Base-by-base conservation (phyloP, 2,329 filamentous ascomycete species). In the Aphanoascus verrucosus region DNA sequence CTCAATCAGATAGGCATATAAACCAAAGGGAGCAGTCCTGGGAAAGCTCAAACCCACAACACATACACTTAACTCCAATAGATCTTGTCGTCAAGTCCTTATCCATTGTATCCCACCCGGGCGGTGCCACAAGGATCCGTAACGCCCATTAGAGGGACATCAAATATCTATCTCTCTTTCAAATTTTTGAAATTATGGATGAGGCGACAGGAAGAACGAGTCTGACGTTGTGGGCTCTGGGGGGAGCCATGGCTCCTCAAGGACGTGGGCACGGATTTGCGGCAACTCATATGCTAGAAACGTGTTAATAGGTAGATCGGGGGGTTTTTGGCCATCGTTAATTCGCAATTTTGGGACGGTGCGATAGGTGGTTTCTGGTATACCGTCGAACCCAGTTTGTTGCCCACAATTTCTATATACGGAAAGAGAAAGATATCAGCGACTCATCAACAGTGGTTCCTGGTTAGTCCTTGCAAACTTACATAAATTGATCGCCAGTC, bases 401-500 rank as follows among this genome's bases (percentile, higher is more conserved):
- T 20, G 12, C 17, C 15, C 20, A 31, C 20, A 37, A 12, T 47
- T 15, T 32, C 46, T 49, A 40, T 12, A 31, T 51, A 7, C 28
- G 9, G 7, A 34, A 42, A 7, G 12, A n/a, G 5, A 19, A 42
- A 12, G 32, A 42, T 20, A 34, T 50, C 38, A 50, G 38, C 37
- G 42, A 20, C 12, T 34, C 6, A 20, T 37, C n/a, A 14, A 34
- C 12, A 32, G 42, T 41, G 5, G 12, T 40, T 43, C 14, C 11
- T 43, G 5, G 15, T 23, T 31, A 3, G 11, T 31, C 37, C 14
- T 1, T 3, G 14, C 37, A 15, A 19, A 51, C 50, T 11, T 46
- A 53, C 50, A 32, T 34, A 32, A 53, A 53, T 40, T 53, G 50
- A 6, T 28, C 50, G 7, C 50, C 50, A 14, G 50, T 17, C 14